phyloP scores from a whole-genome alignment of 306 rosid genomes.

The Corylus americana region DNA sequence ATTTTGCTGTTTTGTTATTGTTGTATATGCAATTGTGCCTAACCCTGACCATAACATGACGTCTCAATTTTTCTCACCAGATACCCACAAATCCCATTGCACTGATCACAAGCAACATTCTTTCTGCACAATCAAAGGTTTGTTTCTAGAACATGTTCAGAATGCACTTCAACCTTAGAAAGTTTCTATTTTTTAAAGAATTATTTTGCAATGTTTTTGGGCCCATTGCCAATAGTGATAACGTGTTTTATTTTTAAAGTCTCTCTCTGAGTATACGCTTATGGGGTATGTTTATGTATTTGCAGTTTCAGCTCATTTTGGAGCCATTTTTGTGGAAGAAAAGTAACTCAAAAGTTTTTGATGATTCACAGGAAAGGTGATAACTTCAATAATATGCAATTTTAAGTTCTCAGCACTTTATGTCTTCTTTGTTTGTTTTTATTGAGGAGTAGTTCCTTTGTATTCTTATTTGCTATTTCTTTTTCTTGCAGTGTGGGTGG shows the following conservation, averaged over 20 bases:
- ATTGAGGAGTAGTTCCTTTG: conserved; percentile 20
- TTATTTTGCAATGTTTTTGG: conserved; percentile 3
- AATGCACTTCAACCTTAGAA: conserved; percentile 9
- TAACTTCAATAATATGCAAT: conserved; percentile 18
- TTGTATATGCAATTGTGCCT: conserved; percentile 19
- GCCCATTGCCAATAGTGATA: not conserved
- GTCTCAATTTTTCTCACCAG: conserved; percentile 40
- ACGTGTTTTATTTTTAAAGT: not conserved
- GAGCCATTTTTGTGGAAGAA: conserved; percentile 91
- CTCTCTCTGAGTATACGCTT: conserved; percentile 3
- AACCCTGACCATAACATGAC: conserved; percentile 7
- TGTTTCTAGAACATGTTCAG: conserved; percentile 26
- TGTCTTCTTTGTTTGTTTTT: conserved; percentile 21
- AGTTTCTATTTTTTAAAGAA: not conserved
- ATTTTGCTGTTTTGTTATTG: conserved; percentile 18
- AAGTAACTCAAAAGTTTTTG: conserved; percentile 37
- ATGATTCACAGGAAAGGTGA: conserved; percentile 67
- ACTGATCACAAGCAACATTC: conserved; percentile 69
- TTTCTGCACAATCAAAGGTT: conserved; percentile 88
- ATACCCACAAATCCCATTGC: conserved; percentile 77
- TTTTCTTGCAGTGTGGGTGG: conserved; percentile 60
- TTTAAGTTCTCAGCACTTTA: conserved; percentile 14
- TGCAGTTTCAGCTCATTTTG: conserved; percentile 76
- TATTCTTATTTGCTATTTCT: conserved; percentile 18
- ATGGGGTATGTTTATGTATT: conserved; percentile 30